Conservation (phyloP, 352 stramenopile species). For the Pythium folliculosum region DNA sequence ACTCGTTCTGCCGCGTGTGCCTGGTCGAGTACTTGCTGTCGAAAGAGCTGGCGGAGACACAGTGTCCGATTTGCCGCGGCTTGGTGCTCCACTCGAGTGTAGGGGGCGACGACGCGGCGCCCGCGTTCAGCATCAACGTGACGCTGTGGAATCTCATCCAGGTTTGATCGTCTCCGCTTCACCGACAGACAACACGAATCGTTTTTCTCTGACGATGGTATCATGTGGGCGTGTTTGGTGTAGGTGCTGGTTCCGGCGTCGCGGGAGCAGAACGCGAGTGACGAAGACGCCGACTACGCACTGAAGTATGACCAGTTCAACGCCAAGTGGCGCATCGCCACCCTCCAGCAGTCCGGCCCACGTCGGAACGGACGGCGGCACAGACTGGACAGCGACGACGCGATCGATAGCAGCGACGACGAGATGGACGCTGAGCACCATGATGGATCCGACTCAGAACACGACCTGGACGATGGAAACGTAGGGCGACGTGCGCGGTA, state of each 20-base stretch:
- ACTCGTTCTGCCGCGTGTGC: constrained; percentile 36
- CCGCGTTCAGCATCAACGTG: constrained; percentile 59
- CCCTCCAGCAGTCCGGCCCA: constrained; percentile 29
- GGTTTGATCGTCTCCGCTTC: constrained; percentile 25
- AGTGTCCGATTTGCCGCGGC: constrained; percentile 32
- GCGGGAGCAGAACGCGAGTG: constrained; percentile 17
- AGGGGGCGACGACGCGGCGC: constrained; percentile 4
- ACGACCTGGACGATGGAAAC: constrained; percentile 3
- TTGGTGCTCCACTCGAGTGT: constrained; percentile 20
- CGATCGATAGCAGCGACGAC: constrained; percentile 20
- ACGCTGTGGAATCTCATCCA: constrained; percentile 76
- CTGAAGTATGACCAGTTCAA: constrained; percentile 52
- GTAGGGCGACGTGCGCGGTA: constrained; percentile 26
- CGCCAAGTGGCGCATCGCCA: constrained; percentile 59
- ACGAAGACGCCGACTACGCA: constrained; percentile 59
- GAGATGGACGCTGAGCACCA: constrained; percentile 13
- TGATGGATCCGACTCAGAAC: constrained; percentile 10
- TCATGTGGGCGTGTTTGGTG: background rate
- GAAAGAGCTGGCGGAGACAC: constrained; percentile 23
- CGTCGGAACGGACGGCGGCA: constrained; percentile 24
- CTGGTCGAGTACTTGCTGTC: constrained; percentile 34
- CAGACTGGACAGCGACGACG: constrained; percentile 14
- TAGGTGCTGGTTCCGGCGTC: constrained; percentile 43
- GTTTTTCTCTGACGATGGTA: background rate
- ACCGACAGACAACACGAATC: background rate